Base-by-base conservation (phyloP, 225 moss, liverwort and hornwort genomes). In the Polytrichum formosum region DNA sequence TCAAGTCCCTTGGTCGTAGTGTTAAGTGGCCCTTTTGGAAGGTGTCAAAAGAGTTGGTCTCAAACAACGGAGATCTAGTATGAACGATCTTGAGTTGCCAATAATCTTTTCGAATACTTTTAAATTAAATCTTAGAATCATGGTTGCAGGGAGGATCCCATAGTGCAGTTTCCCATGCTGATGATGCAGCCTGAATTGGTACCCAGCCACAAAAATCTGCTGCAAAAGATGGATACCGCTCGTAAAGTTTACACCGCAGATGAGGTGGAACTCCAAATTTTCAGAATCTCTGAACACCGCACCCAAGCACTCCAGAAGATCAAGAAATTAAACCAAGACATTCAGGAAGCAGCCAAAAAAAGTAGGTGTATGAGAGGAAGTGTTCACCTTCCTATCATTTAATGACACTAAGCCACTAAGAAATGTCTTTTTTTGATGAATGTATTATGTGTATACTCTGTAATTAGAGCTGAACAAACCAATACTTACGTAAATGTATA, bases 111-210 rank as follows among this genome's bases (percentile, higher is more conserved):
- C 23, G 29, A 29, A 30, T 5, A 5, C 30, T 30, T 29, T 30
- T 30, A 30, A 6, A 30, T 30, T 6, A 30, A 30, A 5, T 5
- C 19, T 56, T 20, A 5, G 19, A 18, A 56, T 56, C 18, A 55
- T 20, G 17, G 18, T 56, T 56, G 68, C 68, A 83, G 83, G 53
- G 80, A 83, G 83, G 77, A 80, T 69, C 72, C 74, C 35, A 59
- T 72, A 7, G 80, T 83, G 61, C 74, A 79, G 77, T 83, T 83
- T 69, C 81, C 85, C 21, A 21, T 56, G 56, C 7, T 7, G 7
- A 21, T 20, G 21, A 18, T 20, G 56, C 5, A 56, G 5, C 56
- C 56, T 56, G 56, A 56, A 56, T 33, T 1, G 33, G 33, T 33
- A 33, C 33, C 7, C 7, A 1, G 7, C 33, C 33, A 33, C 33